Base-by-base conservation (phyloP, 768 basidiomycete genomes). In the Lyophyllum atratum region DNA sequence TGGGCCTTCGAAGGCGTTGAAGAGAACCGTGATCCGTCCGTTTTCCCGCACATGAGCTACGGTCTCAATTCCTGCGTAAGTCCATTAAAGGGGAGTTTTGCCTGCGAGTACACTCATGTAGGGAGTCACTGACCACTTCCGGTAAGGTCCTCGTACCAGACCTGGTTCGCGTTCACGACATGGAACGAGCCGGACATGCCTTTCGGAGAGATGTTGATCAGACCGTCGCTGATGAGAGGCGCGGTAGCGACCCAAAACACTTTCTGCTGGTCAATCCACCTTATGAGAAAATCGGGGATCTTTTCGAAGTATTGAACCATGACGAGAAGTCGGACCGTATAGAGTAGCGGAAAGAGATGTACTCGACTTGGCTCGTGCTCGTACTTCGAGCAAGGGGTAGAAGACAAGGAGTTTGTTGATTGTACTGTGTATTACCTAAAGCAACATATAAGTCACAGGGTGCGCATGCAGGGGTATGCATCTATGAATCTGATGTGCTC, bases 81-180 rank as follows among this genome's bases (percentile, higher is more conserved):
- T 37, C 34, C n/a, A 19, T 4, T 2, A n/a, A 40, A 15, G n/a
- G 14, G 14, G 3, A 37, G 34, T 37, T 4, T 37, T 15, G 17
- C 11, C 34, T 37, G 14, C 34, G 6, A 15, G 17, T 37, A 3
- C 8, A 37, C 3, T 12, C 3, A 4, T 15, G 17, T 37, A 37
- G 34, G 8, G 34, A 37, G 31, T 33, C 12, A 73, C 80, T 40
- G 55, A 86, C 87, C 87, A 58, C 85, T 85, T 9, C 89, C 89
- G 19, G 83, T 85, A 44, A 88, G 74, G 66, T 90, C 88, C 64
- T 90, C 86, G 59, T 90, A 90, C 89, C 88, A 90, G 2, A 86
- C 84, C 45, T 69, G 72, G 40, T 75, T 80, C 19, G 77, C 68
- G 54, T 82, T 73, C 15, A 80, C 74, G 59, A 89, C 66, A 62